Percentiles rank a stretch among this genome's conserved stretches.
Evolutionary conservation across 2,329 filamentous ascomycete genomes (phyloP).

Genomic region (Aureobasidium zeae): DNA sequence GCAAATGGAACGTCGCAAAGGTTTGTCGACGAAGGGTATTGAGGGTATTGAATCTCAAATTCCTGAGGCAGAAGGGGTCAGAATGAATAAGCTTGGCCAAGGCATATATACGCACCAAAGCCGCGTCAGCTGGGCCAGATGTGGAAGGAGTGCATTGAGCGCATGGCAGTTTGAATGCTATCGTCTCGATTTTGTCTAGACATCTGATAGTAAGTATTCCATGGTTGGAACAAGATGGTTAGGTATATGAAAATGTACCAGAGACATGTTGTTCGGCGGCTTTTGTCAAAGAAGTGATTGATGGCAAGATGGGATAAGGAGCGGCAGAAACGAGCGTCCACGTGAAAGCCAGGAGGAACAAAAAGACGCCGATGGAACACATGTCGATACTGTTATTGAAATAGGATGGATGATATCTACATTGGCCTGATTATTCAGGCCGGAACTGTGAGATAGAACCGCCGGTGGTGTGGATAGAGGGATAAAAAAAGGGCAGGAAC

Average conservation of each 20-base stretch:
- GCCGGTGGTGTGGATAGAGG: constrained; percentile 7
- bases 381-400: constrained; percentile 8
- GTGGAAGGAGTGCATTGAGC: constrained; percentile 13
- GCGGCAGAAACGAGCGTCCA: constrained; percentile 12
- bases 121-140: constrained; percentile 19
- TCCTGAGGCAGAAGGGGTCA: constrained; percentile 14
- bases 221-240: neutral
- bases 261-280: neutral
- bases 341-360: constrained; percentile 11
- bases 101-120: constrained; percentile 16
- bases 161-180: constrained; percentile 17
- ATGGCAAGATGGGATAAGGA: constrained; percentile 14
- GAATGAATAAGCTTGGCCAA: constrained; percentile 13
- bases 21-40: constrained; percentile 5
- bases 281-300: constrained; percentile 4
- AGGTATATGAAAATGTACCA: constrained; percentile 4
- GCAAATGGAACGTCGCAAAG: constrained; percentile 12
- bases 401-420: constrained; percentile 4
- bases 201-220: neutral
- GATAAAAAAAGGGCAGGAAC: neutral
- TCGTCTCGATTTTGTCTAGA: constrained; percentile 10
- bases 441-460: constrained; percentile 4
- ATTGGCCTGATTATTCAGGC: constrained; percentile 13
- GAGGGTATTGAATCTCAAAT: constrained; percentile 12
- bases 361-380: constrained; percentile 8